Conservation (phyloP, 2,329 filamentous ascomycete genomes). For the Cladophialophora carrionii region DNA sequence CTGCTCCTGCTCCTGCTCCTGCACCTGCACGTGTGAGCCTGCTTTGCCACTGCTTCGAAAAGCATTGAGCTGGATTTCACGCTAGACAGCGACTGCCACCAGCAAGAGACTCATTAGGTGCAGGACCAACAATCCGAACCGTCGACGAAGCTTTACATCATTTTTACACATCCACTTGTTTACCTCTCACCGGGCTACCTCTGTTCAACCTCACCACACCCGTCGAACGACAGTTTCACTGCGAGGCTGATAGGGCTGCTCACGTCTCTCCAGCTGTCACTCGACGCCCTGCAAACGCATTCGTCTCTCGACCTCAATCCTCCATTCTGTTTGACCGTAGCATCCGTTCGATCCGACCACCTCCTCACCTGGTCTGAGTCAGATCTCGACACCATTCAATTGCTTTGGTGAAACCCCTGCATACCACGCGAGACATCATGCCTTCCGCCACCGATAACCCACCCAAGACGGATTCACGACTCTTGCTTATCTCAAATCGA, state of each 20-base stretch:
- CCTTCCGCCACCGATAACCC: slow-evolving; percentile 30
- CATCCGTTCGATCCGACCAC: slow-evolving; percentile 3
- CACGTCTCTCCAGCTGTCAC: not conserved
- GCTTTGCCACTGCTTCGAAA: not conserved
- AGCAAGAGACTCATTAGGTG: not conserved
- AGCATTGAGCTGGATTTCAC: not conserved
- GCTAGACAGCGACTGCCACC: slow-evolving; percentile 1
- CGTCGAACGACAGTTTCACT: not conserved
- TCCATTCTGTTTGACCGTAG: not conserved
- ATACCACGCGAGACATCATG: slow-evolving; percentile 26
- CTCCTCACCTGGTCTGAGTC: slow-evolving; percentile 14
- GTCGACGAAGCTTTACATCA: not conserved
- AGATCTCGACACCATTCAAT: slow-evolving; percentile 5
- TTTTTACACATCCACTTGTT: not conserved
- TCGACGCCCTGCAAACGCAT: not conserved
- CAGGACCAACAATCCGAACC: not conserved
- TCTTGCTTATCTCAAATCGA: slow-evolving; percentile 90
- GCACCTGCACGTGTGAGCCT: not conserved
- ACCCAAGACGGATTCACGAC: slow-evolving; percentile 44
- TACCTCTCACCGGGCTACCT: not conserved
- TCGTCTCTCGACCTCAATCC: not conserved
- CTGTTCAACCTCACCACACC: not conserved
- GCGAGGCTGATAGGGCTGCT: not conserved
- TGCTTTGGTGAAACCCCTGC: not conserved
- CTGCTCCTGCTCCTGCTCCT: not conserved